phyloP scores from a whole-genome alignment of 2,329 filamentous ascomycete genomes.

The Fusarium keratoplasticum region DNA sequence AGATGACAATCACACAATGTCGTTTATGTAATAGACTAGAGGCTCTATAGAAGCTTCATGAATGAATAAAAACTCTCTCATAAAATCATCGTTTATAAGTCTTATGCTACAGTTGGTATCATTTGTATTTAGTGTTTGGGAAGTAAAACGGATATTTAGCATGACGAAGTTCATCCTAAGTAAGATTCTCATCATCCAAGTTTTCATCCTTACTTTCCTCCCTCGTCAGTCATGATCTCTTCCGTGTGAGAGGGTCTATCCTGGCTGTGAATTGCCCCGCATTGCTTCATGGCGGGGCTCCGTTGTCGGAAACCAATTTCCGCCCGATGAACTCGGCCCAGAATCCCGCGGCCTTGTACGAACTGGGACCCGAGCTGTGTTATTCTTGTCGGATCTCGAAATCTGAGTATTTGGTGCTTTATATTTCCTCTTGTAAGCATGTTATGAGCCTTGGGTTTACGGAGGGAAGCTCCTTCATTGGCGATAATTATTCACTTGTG shows the following conservation, averaged over 20 bases:
- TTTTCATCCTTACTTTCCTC: background rate
- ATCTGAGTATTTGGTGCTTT: background rate
- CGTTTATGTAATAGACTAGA: conserved; percentile 23
- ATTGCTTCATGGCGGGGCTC: background rate
- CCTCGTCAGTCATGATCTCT: background rate
- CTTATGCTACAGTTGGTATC: too few species aligned
- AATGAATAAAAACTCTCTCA: conserved; percentile 1
- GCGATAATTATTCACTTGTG: background rate
- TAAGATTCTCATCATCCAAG: too few species aligned
- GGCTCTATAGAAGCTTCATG: background rate
- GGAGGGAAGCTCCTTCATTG: background rate
- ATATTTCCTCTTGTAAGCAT: background rate
- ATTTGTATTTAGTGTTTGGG: background rate
- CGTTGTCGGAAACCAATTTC: background rate
- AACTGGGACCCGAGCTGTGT: background rate
- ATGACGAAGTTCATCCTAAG: background rate
- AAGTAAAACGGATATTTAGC: background rate
- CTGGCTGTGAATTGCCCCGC: background rate
- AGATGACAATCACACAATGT: background rate
- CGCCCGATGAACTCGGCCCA: background rate
- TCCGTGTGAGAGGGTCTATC: too few species aligned
- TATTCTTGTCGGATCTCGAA: background rate
- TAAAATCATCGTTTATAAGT: background rate
- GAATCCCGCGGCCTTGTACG: background rate
- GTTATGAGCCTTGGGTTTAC: too few species aligned